Base-by-base conservation (phyloP, 495 filamentous ascomycete species). In the Neurospora sp. region DNA sequence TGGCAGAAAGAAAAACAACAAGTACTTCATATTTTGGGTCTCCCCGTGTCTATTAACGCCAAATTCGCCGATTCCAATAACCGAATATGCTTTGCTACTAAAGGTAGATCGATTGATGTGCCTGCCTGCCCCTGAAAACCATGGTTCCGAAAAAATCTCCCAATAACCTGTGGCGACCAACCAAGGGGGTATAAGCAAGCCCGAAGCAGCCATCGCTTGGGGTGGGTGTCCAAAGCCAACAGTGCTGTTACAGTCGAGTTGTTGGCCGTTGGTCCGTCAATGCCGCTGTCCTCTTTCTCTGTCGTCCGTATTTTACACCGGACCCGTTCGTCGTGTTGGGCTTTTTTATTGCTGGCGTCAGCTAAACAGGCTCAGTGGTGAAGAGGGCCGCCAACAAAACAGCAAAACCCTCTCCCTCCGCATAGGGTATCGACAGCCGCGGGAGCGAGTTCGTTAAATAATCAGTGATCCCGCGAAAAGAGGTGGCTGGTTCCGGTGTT, bases 21-120 rank as follows among this genome's bases (percentile, higher is more conserved):
- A 35, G 68, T 59, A 35, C 45, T 53, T 39, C 68, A 65, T 69
- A 53, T 74, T 72, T 72, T 73, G 39, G 74, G 44, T 72, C 44
- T 53, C 68, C 70, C 72, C 53, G 38, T 72, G 40, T 76, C 75
- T 76, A 76, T 69, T 18, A 44, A 78, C 75, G 76, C 77, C 78
- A 72, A 74, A 73, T 73, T 75, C 76, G 75, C 71, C 76, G 72
- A 75, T 37, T 73, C 72, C 44, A 42, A 40, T 61, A 39, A 59
- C 68, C 79, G 71, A 39, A 41, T 69, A 71, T 69, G 70, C 69
- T 72, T 71, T 53, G 68, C 53, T 65, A 65, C 53, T 65, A 65
- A 65, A 65, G 27, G 53, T 65, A 65, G 53, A 35, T 31, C 27
- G 27, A 31, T 31, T 61, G 18, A 45, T 20, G 44, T 20, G 45